Percentiles rank a stretch among this genome's conserved stretches.
phyloP scores from a whole-genome alignment of 2,329 filamentous ascomycete species.

The Tolypocladium ophioglossoides region DNA sequence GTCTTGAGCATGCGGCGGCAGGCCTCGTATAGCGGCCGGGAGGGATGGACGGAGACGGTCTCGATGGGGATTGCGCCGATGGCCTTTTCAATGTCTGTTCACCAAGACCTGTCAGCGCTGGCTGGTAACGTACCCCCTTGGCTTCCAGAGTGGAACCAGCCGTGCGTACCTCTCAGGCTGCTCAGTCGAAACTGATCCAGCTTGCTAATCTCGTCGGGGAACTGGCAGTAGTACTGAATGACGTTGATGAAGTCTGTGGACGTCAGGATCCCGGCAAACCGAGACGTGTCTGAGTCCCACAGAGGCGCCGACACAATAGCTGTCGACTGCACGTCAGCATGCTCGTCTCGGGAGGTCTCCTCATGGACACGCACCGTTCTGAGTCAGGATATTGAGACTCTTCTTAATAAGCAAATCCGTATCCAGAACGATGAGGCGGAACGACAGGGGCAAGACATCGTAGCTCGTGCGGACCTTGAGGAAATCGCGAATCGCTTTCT shows the following conservation, averaged over 20 bases:
- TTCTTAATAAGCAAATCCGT: slow-evolving; percentile 93
- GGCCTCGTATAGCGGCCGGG: slow-evolving; percentile 85
- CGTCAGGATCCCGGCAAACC: slow-evolving; percentile 88
- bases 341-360: not conserved
- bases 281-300: slow-evolving; percentile 90
- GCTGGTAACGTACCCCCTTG: not conserved
- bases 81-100: slow-evolving; percentile 81
- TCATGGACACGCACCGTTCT: slow-evolving; percentile 59
- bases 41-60: slow-evolving; percentile 90
- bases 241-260: slow-evolving; percentile 98
- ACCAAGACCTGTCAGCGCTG: slow-evolving; percentile 1
- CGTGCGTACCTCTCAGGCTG: slow-evolving; percentile 68
- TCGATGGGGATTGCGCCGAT: slow-evolving; percentile 87
- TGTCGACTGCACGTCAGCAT: slow-evolving; percentile 24
- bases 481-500: slow-evolving; percentile 91
- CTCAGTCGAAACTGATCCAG: slow-evolving; percentile 91
- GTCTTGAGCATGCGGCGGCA: slow-evolving; percentile 91
- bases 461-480: slow-evolving; percentile 94
- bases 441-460: slow-evolving; percentile 92
- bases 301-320: slow-evolving; percentile 95
- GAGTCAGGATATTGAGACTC: slow-evolving; percentile 87
- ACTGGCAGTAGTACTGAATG: slow-evolving; percentile 98
- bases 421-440: slow-evolving; percentile 91
- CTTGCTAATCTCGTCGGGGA: slow-evolving; percentile 77
- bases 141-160: too few species aligned